Base-by-base conservation (phyloP, 352 stramenopile genomes). In the Blastocystis sp. region DNA sequence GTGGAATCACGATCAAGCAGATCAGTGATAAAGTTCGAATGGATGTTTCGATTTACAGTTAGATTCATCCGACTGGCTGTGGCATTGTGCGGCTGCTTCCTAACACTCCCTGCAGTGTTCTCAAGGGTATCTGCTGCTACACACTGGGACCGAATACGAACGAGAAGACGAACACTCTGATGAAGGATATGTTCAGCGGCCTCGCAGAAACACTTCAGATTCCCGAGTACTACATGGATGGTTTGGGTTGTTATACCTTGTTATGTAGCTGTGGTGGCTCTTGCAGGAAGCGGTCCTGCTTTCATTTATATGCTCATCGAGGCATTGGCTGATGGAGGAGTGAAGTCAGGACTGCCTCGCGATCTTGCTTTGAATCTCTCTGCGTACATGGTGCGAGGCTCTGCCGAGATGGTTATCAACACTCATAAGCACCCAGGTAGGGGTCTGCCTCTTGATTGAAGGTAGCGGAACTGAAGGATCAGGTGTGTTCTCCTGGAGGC, bases 301-400 rank as follows among this genome's bases (percentile, higher is more conserved):
- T 96, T 95, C 90, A 92, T 96, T 5, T 96, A 95, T 91, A 89
- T 95, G 75, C 93, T 96, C 55, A 96, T 97, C 91, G 94, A 97
- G 90, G 94, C 94, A 3, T 87, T 97, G 8, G 93, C 92, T 45
- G 94, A 97, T 91, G 94, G 94, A 47, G 94, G 93, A 26, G 94
- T 97, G 11, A 91, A 93, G 43, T 91, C 93, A 6, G 94, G 94
- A 53, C 91, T 97, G 50, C 92, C 94, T n/a, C 90, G 94, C 34
- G 90, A 92, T 43, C 90, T 95, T 13, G 94, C 94, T 0, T 91
- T 95, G 18, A 90, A 95, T 88, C 91, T 97, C 5, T 93, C 94
- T 2, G 93, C 94, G 20, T 93, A 96, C 90, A 96, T 93, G 2
- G 93, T 96, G 4, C 95, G 95, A 41, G 94, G 94, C 64, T 93